Conservation (phyloP, 169 alveolate species). For the Plasmodium gonderi region DNA sequence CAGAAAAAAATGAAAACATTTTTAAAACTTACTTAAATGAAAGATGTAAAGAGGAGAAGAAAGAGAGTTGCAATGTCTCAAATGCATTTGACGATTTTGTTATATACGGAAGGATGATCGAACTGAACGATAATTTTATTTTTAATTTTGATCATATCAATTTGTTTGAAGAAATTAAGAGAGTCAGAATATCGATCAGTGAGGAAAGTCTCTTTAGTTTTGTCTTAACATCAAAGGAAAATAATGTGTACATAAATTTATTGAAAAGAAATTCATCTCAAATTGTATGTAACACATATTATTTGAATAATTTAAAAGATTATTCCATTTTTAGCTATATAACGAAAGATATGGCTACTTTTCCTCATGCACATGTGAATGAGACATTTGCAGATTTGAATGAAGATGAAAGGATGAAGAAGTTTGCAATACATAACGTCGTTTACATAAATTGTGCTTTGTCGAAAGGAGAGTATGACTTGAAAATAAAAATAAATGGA, state of each 20-base stretch:
- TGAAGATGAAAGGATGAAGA: background rate
- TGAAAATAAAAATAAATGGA: background rate
- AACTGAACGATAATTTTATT: slow-evolving; percentile 34
- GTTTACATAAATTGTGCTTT: slow-evolving; percentile 29
- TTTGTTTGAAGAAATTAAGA: slow-evolving; percentile 3
- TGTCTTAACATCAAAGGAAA: background rate
- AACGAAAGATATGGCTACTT: background rate
- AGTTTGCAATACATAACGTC: background rate
- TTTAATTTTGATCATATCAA: slow-evolving; percentile 44
- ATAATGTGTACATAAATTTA: slow-evolving; percentile 7
- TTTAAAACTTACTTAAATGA: background rate
- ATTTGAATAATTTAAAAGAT: slow-evolving; percentile 25
- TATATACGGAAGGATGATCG: slow-evolving; percentile 40
- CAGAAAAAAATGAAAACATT: background rate
- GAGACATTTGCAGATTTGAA: background rate
- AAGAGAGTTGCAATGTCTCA: background rate
- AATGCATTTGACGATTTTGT: background rate
- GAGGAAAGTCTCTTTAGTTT: slow-evolving; percentile 53
- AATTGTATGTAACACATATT: slow-evolving; percentile 43
- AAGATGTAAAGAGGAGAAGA: background rate
- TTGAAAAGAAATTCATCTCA: background rate
- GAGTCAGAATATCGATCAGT: background rate
- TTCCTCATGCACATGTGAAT: slow-evolving; percentile 11
- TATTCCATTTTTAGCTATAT: slow-evolving; percentile 11
- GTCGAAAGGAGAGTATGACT: slow-evolving; percentile 23